These are phyloP conservation scores for Talaromyces sp. DNA, from an alignment of 2,329 filamentous ascomycete genomes.

Conservation along the genomic window DNA sequence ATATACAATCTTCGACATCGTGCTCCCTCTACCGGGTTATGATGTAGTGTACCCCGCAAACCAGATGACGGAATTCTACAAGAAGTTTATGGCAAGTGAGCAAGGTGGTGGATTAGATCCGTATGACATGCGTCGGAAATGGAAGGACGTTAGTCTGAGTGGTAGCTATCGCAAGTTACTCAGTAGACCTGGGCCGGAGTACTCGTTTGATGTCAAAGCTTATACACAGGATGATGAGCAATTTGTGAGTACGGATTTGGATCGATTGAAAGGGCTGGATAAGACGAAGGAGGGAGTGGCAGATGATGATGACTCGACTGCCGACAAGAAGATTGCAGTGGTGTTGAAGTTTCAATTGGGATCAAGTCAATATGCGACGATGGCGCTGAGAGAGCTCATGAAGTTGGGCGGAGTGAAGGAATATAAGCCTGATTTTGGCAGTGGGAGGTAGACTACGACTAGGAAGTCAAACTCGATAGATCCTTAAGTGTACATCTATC, in stretches of 20 bases:
- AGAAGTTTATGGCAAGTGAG: constrained; percentile 76
- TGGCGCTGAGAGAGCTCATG: constrained; percentile 76
- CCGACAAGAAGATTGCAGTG: constrained; percentile 58
- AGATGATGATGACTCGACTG: constrained; percentile 8
- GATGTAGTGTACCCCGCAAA: constrained; percentile 85
- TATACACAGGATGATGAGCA: constrained; percentile 70
- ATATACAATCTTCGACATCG: constrained; percentile 81
- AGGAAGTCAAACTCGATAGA: background rate
- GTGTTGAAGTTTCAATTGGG: constrained; percentile 71
- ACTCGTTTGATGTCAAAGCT: constrained; percentile 64
- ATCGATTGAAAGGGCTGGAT: constrained; percentile 54
- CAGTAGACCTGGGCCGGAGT: constrained; percentile 61
- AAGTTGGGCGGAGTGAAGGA: constrained; percentile 59
- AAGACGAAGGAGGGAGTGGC: constrained; percentile 28
- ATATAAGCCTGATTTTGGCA: constrained; percentile 61
- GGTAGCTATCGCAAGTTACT: constrained; percentile 86
- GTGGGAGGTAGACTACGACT: constrained; percentile 31
- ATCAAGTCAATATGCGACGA: constrained; percentile 79
- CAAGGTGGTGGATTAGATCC: constrained; percentile 78
- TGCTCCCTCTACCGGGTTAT: constrained; percentile 88
- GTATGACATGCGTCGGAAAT: constrained; percentile 77
- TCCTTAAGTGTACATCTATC: background rate
- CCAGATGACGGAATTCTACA: constrained; percentile 77
- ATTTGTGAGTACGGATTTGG: constrained; percentile 82
- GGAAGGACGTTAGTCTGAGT: constrained; percentile 82